Evolutionary conservation across 495 filamentous ascomycete species (phyloP).

Genomic region (Penicillium manginii): DNA sequence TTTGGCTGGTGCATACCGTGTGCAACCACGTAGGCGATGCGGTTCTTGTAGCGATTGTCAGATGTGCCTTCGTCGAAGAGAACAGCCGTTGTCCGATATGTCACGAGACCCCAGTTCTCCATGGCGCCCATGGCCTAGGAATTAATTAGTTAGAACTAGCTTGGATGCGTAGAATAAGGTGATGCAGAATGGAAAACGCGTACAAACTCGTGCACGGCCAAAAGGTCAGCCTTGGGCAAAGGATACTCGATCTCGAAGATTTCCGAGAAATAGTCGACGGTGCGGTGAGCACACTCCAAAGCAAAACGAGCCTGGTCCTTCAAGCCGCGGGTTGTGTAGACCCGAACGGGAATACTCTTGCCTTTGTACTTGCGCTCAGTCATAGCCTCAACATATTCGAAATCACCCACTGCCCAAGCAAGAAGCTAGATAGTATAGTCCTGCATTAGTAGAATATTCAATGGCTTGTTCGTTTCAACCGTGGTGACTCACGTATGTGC

Average conservation of each 20-base stretch:
- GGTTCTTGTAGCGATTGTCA: slow-evolving; percentile 83
- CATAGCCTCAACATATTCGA: slow-evolving; percentile 91
- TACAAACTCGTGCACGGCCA: slow-evolving; percentile 97
- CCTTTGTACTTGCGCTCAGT: slow-evolving; percentile 88
- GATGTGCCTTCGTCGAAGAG: slow-evolving; percentile 91
- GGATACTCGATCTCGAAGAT: slow-evolving; percentile 94
- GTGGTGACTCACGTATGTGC: slow-evolving; percentile 69
- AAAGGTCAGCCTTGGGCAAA: slow-evolving; percentile 89
- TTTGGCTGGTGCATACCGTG: slow-evolving; percentile 50
- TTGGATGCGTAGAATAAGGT: not conserved
- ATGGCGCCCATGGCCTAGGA: slow-evolving; percentile 70
- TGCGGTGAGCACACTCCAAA: slow-evolving; percentile 80
- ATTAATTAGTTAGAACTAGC: slow-evolving; percentile 22
- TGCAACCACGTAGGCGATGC: slow-evolving; percentile 92
- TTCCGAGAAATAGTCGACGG: slow-evolving; percentile 94
- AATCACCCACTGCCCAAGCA: slow-evolving; percentile 96
- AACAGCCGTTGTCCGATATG: slow-evolving; percentile 91
- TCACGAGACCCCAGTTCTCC: slow-evolving; percentile 95
- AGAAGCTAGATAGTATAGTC: slow-evolving; percentile 60
- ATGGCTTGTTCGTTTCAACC: too few species aligned
- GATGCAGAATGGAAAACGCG: slow-evolving; percentile 26
- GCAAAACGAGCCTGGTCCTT: slow-evolving; percentile 88
- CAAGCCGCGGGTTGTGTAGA: slow-evolving; percentile 90
- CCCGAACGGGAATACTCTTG: slow-evolving; percentile 85
- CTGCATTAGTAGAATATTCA: too few species aligned